phyloP scores from a whole-genome alignment of 805 yeast genomes.

The Hyphopichia homilentoma region DNA sequence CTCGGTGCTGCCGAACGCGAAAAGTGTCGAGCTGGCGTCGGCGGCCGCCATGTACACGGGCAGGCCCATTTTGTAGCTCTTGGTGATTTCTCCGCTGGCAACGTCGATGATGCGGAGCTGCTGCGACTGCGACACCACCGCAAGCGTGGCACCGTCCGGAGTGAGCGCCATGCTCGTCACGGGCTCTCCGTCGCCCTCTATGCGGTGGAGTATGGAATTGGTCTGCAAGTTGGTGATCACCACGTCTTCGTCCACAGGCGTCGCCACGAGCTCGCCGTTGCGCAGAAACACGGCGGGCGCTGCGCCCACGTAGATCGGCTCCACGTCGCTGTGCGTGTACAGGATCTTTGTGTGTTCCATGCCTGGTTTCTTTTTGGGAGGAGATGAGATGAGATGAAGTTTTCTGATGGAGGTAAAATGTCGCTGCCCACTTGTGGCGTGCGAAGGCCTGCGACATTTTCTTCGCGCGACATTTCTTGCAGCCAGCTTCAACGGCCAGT shows the following conservation, averaged over 20 bases:
- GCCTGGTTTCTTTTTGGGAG: neutral
- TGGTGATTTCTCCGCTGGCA: conserved; percentile 35
- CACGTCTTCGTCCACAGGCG: conserved; percentile 76
- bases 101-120: conserved; percentile 65
- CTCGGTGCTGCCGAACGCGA: conserved; percentile 94
- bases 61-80: conserved; percentile 60
- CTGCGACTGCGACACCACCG: conserved; percentile 79
- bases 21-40: conserved; percentile 78
- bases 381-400: conserved; percentile 6
- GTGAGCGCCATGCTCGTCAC: conserved; percentile 74
- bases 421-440: too few relatives aligned
- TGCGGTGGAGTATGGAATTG: conserved; percentile 51
- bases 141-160: conserved; percentile 68
- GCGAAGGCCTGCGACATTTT: too few relatives aligned
- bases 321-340: conserved; percentile 47
- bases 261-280: conserved; percentile 65
- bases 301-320: conserved; percentile 87
- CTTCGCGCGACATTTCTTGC: too few relatives aligned
- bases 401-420: too few relatives aligned
- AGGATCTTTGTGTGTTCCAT: conserved; percentile 34
- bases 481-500: too few relatives aligned
- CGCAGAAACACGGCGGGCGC: conserved; percentile 65
- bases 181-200: conserved; percentile 83
- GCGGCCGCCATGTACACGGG: conserved; percentile 77
- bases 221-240: conserved; percentile 62